Base-by-base conservation (phyloP, 345 rosid species). In the Eucalyptus curtisii region DNA sequence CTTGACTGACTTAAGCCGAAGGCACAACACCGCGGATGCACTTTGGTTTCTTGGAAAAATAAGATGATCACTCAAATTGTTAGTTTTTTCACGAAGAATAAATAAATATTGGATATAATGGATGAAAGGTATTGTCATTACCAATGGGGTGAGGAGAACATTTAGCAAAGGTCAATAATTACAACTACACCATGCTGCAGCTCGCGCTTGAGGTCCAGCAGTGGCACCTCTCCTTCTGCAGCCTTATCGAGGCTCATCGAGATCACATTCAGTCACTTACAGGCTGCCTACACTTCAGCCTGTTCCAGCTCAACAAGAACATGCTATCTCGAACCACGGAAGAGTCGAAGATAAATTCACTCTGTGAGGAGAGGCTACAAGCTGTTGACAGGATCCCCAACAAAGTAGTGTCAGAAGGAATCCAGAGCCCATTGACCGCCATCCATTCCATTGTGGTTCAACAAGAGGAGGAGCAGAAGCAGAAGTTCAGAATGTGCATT, bases 331-430 rank as follows among this genome's bases (percentile, higher is more conserved):
- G 89, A 88, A 87, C 91, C 68, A 89, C 61, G 61, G 94, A 93
- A 24, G 98, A 96, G 91, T 96, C 97, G 25, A 95, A 90, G 88
- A 95, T 97, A 31, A 96, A 97, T 95, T 92, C 95, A 10, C 93
- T 96, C 48, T 95, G 97, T 13, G 98, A 97, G 91, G 98, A 95
- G 85, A 96, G 98, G 98, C 96, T 95, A 48, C 94, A 92, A 82
- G 99, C 97, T 33, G 91, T 95, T 13, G 96, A 96, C 89, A 87
- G 97, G 87, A 93, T 96, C 89, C 99, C 99, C 5, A 98, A 96
- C 92, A 97, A 96, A 89, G 99, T 96, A 87, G 99, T 96, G 91
- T 95, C 99, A 3, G 99, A 97, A 93, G 99, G 99, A 87, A 96
- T 97, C 92, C 95, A 95, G 89, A 96, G 99, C 92, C 95, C 96